Percentiles rank a stretch among this genome's conserved stretches.
These are phyloP conservation scores for Vaccinium macrocarpon DNA, from an alignment of 148 eudicot genomes.

Conservation along the genomic window DNA sequence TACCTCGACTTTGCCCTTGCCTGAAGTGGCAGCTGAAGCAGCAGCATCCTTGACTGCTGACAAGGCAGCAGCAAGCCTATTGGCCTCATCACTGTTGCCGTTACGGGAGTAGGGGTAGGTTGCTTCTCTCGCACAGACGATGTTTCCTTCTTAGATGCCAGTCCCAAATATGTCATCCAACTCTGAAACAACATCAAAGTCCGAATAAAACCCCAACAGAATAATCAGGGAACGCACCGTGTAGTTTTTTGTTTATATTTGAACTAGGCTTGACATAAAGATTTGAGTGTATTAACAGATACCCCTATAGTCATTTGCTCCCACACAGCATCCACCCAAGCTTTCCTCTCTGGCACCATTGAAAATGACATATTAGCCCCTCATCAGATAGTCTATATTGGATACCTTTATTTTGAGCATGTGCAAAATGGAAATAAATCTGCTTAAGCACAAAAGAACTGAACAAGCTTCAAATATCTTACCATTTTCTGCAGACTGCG, in stretches of 20 bases:
- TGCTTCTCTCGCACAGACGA: constrained; percentile 21
- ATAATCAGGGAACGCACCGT: constrained; percentile 29
- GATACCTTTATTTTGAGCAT: neutral
- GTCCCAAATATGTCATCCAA: constrained; percentile 76
- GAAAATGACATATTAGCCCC: neutral
- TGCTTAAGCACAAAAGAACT: neutral
- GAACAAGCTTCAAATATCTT: constrained; percentile 1
- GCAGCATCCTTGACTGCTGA: constrained; percentile 71
- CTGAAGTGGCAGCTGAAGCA: constrained; percentile 40
- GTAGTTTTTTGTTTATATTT: constrained; percentile 27
- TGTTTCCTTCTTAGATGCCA: constrained; percentile 50
- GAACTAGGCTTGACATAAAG: constrained; percentile 40
- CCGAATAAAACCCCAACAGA: constrained; percentile 7
- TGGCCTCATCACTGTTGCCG: constrained; percentile 66
- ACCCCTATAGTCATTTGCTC: constrained; percentile 90
- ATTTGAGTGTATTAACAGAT: constrained; percentile 53
- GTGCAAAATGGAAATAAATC: neutral
- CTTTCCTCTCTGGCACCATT: constrained; percentile 64
- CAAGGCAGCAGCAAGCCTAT: constrained; percentile 80
- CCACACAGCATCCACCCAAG: constrained; percentile 90
- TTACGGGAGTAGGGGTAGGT: constrained; percentile 30
- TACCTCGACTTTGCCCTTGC: constrained; percentile 83
- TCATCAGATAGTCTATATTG: neutral
- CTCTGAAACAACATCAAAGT: constrained; percentile 33
- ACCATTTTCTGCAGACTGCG: constrained; percentile 51